Conservation (phyloP, 495 filamentous ascomycete species). For the Bacidia gigantensis region DNA sequence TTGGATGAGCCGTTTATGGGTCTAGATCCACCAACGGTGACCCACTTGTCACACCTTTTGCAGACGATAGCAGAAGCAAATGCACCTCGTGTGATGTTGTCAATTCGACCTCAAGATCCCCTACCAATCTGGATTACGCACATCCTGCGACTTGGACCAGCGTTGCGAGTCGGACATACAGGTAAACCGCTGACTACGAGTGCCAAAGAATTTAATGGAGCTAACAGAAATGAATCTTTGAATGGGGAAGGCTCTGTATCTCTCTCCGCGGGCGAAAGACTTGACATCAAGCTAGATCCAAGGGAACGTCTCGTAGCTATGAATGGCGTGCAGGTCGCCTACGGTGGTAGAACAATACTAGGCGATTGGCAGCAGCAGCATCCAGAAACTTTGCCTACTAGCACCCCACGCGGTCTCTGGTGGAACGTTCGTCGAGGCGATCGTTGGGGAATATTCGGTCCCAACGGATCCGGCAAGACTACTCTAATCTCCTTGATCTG, state of each 20-base stretch:
- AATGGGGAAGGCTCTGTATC: background rate
- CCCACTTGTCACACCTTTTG: conserved; percentile 54
- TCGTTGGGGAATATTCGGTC: conserved; percentile 81
- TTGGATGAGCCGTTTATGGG: conserved; percentile 98
- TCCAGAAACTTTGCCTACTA: conserved; percentile 21
- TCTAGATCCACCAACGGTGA: conserved; percentile 67
- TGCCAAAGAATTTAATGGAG: no score
- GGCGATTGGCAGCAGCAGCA: conserved; percentile 60
- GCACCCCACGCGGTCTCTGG: conserved; percentile 42
- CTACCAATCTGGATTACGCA: conserved; percentile 87
- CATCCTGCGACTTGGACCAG: conserved; percentile 42
- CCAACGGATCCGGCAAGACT: conserved; percentile 86
- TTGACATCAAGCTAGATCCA: background rate
- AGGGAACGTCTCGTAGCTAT: conserved; percentile 69
- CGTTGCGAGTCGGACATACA: background rate
- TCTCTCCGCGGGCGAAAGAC: background rate
- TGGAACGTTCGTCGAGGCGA: conserved; percentile 77
- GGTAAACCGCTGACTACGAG: no score
- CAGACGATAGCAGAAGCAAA: conserved; percentile 45
- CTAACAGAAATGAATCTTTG: background rate
- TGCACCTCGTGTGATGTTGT: conserved; percentile 59
- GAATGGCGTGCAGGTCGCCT: conserved; percentile 64
- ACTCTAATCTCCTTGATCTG: conserved; percentile 84
- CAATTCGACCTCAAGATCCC: conserved; percentile 68
- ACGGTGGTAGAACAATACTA: conserved; percentile 61